Base-by-base conservation (phyloP, 2,329 filamentous ascomycete genomes). In the Clonostachys chloroleuca region DNA sequence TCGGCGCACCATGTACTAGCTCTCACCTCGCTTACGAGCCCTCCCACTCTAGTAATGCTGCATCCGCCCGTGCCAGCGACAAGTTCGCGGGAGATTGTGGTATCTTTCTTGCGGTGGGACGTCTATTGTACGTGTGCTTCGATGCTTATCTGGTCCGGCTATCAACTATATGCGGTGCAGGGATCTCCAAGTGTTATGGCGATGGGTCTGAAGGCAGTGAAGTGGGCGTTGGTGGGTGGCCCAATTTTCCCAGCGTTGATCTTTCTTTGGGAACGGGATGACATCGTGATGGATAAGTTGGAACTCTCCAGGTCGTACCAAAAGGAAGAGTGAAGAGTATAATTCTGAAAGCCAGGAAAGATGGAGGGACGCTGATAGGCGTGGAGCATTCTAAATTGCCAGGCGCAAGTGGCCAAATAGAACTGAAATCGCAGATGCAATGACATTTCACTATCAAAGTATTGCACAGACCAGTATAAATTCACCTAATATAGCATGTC, bases 201-300 rank as follows among this genome's bases (percentile, higher is more conserved):
- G 5, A 44, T 44, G 5, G 13, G n/a, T 3, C 35, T 9, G 41
- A 42, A 45, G 39, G 18, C 44, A 8, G 7, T 45, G 34, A 44
- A 47, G 17, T 50, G 40, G 33, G 30, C 18, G 2, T 30, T 47
- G 5, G 34, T 40, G 16, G 48, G 42, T n/a, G 48, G 48, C 3
- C 48, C 48, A 13, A 47, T 47, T 10, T 39, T 44, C 34, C 42
- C 48, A 24, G 43, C 48, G 5, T 20, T 45, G 17, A 40, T 47
- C 17, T 17, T 50, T 10, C 41, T 50, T 12, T 47, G 48, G 45
- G 48, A 50, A 34, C 35, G 48, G 18, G 48, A 50, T 18, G n/a
- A 42, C 20, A 24, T n/a, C 12, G 45, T 41, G 30, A 34, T 49
- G 44, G 16, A 36, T 6, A 42, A 10, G 42, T 7, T 33, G 6